These are phyloP conservation scores for Fraxinus americana DNA, from an alignment of 257 asterid genomes.

Conservation along the genomic window DNA sequence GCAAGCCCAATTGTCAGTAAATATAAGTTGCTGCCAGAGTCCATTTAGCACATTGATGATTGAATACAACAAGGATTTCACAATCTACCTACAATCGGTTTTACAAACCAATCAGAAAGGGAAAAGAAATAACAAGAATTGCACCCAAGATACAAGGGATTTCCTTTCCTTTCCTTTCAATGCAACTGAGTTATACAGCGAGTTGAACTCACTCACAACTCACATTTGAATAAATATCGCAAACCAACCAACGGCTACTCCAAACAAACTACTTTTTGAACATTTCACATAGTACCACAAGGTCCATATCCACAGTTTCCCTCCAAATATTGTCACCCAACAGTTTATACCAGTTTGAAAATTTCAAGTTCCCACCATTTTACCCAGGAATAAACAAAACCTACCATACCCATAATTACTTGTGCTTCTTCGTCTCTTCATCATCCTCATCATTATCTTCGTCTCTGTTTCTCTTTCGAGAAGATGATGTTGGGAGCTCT, in stretches of 20 bases:
- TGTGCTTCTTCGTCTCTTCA: conserved; percentile 43
- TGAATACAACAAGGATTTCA: neutral
- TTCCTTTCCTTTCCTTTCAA: conserved; percentile 4
- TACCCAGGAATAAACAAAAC: conserved; percentile 5
- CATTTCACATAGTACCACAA: conserved; percentile 30
- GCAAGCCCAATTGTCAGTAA: conserved; percentile 1
- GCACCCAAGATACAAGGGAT: neutral
- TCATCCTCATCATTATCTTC: conserved; percentile 25
- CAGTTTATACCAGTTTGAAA: conserved; percentile 23
- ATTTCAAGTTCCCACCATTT: conserved; percentile 28
- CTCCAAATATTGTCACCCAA: conserved; percentile 48
- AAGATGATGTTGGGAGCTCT: conserved; percentile 63
- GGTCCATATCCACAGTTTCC: conserved; percentile 50
- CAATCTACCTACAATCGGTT: neutral
- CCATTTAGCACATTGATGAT: neutral
- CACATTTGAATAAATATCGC: conserved; percentile 35
- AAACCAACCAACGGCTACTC: conserved; percentile 40
- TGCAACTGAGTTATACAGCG: conserved; percentile 45
- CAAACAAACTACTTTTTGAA: conserved; percentile 68
- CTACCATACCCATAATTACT: conserved; percentile 23
- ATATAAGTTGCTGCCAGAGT: neutral
- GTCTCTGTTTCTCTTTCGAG: conserved; percentile 67
- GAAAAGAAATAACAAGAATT: neutral
- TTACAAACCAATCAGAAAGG: neutral
- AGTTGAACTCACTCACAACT: conserved; percentile 40